Evolutionary conservation across 2,329 filamentous ascomycete species (phyloP).

Genomic region (Xylogone sp.): DNA sequence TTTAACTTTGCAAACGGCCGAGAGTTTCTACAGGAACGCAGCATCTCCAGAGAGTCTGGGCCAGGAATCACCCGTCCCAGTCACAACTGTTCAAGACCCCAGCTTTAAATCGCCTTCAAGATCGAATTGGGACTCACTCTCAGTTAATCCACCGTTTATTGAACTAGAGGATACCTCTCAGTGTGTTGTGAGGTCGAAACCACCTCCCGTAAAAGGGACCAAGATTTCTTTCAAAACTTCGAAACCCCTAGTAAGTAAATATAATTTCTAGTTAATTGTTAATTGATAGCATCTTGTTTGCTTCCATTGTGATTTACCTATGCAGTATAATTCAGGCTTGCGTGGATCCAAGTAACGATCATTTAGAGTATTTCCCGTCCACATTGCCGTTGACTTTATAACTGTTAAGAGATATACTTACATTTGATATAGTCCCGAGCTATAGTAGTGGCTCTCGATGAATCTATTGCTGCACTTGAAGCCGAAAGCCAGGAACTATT

Average conservation of each 20-base stretch:
- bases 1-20: constrained; percentile 13
- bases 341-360: too few relatives aligned
- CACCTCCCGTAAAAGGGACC: background rate
- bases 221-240: background rate
- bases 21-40: constrained; percentile 14
- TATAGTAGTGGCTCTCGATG: constrained; percentile 17
- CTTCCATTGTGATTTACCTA: too few relatives aligned
- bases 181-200: background rate
- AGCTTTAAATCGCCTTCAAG: constrained; percentile 17
- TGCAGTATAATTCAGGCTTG: too few relatives aligned
- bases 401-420: background rate
- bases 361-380: too few relatives aligned
- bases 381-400: too few relatives aligned
- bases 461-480: constrained; percentile 23
- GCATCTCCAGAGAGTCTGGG: constrained; percentile 11
- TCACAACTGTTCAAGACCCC: constrained; percentile 15
- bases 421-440: constrained; percentile 16
- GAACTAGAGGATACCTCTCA: background rate
- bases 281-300: background rate
- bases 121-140: background rate
- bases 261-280: background rate
- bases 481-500: constrained; percentile 19
- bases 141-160: background rate
- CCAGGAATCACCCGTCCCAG: constrained; percentile 15
- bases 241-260: background rate